These are phyloP conservation scores for Hordeum vulgare DNA, from an alignment of 176 grass and related monocot species.

Conservation along the genomic window MorexV3_pseudomolecules_assembly NC_058519.1:89012313-89012812, in stretches of 20 bases:
- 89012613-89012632: too few relatives aligned
- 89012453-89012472: slow-evolving; percentile 6
- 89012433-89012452: background rate
- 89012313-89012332: background rate
- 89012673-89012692: too few relatives aligned
- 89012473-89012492: slow-evolving; percentile 22
- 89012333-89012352: background rate
- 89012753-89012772: too few relatives aligned
- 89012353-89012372: background rate
- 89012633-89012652: too few relatives aligned
- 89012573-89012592: background rate
- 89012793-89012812: too few relatives aligned
- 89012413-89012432: background rate
- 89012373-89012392: background rate
- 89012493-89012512: slow-evolving; percentile 20
- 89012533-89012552: background rate
- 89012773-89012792: too few relatives aligned
- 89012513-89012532: background rate
- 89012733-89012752: too few relatives aligned
- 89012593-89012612: too few relatives aligned
- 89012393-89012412: background rate
- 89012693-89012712: too few relatives aligned
- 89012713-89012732: too few relatives aligned
- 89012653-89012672: too few relatives aligned
- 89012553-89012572: background rate